Evolutionary conservation across 108 stramenopile genomes (phyloP).

Genomic region (Fistulifera pelliculosa): DNA sequence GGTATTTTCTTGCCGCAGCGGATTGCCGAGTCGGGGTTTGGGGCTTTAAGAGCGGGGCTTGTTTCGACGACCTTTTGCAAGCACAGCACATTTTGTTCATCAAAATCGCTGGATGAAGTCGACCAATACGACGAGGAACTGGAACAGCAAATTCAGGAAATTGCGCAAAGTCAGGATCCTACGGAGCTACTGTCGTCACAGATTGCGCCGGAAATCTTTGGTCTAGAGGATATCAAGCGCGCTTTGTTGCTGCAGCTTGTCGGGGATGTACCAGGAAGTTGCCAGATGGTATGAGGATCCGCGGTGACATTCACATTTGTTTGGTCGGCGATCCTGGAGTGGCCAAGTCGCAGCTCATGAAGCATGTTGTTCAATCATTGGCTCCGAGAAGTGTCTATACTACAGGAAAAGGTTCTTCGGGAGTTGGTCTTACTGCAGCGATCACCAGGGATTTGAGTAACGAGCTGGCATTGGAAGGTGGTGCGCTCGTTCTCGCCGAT

Average conservation of each 20-base stretch:
- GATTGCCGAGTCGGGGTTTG: constrained; percentile 63
- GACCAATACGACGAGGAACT: constrained; percentile 40
- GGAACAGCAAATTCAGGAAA: constrained; percentile 43
- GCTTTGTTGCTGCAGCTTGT: constrained; percentile 93
- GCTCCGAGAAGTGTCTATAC: constrained; percentile 98
- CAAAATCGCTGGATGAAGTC: constrained; percentile 86
- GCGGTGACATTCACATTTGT: constrained; percentile 96
- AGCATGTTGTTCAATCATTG: constrained; percentile 76
- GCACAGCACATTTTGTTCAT: constrained; percentile 81
- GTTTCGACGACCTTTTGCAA: constrained; percentile 87
- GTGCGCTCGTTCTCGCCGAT: constrained; percentile 98
- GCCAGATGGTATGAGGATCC: constrained; percentile 93
- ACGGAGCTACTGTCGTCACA: constrained; percentile 61
- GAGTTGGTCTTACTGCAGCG: constrained; percentile 97
- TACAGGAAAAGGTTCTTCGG: constrained; percentile 95
- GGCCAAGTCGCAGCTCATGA: constrained; percentile 97
- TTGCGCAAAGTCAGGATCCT: constrained; percentile 68
- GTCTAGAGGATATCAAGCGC: constrained; percentile 96
- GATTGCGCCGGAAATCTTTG: constrained; percentile 98
- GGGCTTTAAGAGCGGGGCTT: constrained; percentile 89
- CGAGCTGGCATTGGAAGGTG: constrained; percentile 97
- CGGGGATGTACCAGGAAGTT: constrained; percentile 89
- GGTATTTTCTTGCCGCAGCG: constrained; percentile 90
- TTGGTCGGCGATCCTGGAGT: constrained; percentile 99
- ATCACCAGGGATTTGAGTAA: constrained; percentile 93